phyloP scores from a whole-genome alignment of 352 stramenopile genomes.

The Globisporangium yorkense region DNA sequence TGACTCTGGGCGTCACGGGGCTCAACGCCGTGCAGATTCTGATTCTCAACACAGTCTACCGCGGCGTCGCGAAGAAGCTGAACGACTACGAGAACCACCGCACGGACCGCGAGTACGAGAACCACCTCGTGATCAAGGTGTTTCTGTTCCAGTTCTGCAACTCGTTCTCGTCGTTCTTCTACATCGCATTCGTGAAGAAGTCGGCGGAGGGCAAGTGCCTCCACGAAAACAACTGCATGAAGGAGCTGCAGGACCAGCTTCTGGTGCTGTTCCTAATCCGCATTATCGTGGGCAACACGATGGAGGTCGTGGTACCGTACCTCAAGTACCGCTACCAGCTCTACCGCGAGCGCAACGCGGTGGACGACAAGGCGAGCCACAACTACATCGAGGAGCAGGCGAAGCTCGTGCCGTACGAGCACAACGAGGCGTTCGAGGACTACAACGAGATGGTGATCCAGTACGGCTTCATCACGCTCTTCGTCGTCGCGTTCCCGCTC shows the following conservation, averaged over 20 bases:
- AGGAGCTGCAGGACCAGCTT: conserved; percentile 88
- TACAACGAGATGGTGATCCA: conserved; percentile 92
- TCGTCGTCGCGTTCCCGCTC: conserved; percentile 91
- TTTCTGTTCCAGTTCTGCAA: conserved; percentile 98
- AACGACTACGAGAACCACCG: conserved; percentile 94
- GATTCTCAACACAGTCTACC: conserved; percentile 92
- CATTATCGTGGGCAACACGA: conserved; percentile 90
- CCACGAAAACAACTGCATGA: conserved; percentile 63
- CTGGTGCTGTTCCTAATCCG: conserved; percentile 90
- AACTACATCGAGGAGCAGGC: conserved; percentile 85
- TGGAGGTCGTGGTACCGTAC: conserved; percentile 85
- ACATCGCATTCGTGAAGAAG: conserved; percentile 84
- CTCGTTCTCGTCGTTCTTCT: conserved; percentile 97
- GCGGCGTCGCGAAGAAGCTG: conserved; percentile 85
- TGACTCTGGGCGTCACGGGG: conserved; percentile 48
- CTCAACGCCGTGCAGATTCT: conserved; percentile 89
- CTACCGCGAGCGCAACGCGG: conserved; percentile 35
- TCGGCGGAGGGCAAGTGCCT: conserved; percentile 71
- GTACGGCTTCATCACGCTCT: conserved; percentile 95
- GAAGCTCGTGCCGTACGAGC: conserved; percentile 78
- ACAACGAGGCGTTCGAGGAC: conserved; percentile 81
- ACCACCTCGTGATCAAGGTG: conserved; percentile 96
- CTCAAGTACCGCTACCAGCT: conserved; percentile 73
- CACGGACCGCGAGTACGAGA: conserved; percentile 86
- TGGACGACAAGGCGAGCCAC: conserved; percentile 33